phyloP scores from a whole-genome alignment of 139 green algal genomes.

The Micractinium conductrix region DNA sequence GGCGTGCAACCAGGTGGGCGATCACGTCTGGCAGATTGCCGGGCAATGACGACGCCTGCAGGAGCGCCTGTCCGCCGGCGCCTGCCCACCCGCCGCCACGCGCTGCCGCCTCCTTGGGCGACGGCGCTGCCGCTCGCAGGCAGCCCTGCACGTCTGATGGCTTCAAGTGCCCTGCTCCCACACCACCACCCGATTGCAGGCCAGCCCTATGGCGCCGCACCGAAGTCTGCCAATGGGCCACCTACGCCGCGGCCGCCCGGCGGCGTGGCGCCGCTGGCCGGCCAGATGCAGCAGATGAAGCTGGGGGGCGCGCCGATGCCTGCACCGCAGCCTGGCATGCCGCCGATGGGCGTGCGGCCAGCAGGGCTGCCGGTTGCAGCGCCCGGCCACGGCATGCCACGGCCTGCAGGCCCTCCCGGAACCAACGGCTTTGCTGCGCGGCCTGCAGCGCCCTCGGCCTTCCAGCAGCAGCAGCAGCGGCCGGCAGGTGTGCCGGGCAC shows the following conservation, averaged over 20 bases:
- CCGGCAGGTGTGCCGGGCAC: not conserved
- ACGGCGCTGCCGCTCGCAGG: too few relatives aligned
- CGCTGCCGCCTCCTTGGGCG: too few relatives aligned
- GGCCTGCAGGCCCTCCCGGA: not conserved
- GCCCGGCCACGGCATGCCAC: too few relatives aligned
- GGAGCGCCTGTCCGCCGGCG: too few relatives aligned
- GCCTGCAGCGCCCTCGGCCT: not conserved
- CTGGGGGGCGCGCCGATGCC: not conserved
- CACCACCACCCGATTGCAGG: too few relatives aligned
- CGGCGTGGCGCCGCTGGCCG: not conserved
- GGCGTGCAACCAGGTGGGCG: too few relatives aligned
- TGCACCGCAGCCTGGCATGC: not conserved
- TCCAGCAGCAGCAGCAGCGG: conserved; percentile 5
- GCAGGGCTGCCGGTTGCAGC: not conserved
- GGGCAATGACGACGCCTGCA: too few relatives aligned
- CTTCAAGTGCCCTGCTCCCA: too few relatives aligned
- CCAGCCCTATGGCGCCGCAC: not conserved
- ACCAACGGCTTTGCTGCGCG: not conserved
- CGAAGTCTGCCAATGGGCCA: not conserved
- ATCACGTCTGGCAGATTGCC: too few relatives aligned
- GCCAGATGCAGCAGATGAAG: conserved; percentile 46
- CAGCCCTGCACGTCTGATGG: not conserved
- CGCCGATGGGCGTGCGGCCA: not conserved
- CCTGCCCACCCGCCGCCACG: too few relatives aligned
- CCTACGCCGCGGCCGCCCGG: not conserved